phyloP scores from a whole-genome alignment of 768 basidiomycete genomes.

The Pisolithus albus region DNA sequence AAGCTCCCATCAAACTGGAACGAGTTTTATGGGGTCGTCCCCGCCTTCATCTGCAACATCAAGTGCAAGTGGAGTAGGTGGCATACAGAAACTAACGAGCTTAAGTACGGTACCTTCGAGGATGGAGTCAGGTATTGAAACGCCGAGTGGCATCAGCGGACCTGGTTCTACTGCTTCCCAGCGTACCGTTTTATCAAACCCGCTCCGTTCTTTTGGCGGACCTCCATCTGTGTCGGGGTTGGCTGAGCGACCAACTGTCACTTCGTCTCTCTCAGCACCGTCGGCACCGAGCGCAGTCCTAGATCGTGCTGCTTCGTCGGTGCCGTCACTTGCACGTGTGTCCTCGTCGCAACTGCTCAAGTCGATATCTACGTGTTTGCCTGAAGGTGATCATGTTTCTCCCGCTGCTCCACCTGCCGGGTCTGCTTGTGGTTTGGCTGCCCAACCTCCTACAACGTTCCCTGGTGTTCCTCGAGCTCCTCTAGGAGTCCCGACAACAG shows the following conservation, averaged over 20 bases:
- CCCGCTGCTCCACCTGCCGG: too few relatives aligned
- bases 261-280: conserved; percentile 9
- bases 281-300: background rate
- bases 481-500: background rate
- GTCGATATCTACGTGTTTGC: background rate
- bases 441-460: background rate
- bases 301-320: background rate
- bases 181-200: conserved; percentile 16
- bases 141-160: background rate
- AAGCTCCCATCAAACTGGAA: background rate
- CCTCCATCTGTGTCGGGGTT: conserved; percentile 6
- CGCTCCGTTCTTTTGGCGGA: conserved; percentile 12
- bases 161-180: conserved; percentile 16
- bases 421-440: too few relatives aligned
- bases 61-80: background rate
- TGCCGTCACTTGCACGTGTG: background rate
- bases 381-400: too few relatives aligned
- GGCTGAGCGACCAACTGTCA: conserved; percentile 17
- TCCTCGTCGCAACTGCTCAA: background rate
- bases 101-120: conserved; percentile 14
- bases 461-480: background rate
- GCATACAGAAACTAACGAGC: conserved; percentile 13
- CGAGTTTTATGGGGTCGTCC: conserved; percentile 16
- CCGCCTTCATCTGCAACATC: background rate
- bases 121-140: conserved; percentile 16